Conservation (phyloP, 2,329 filamentous ascomycete genomes). For the Scedosporium minutisporum region DNA sequence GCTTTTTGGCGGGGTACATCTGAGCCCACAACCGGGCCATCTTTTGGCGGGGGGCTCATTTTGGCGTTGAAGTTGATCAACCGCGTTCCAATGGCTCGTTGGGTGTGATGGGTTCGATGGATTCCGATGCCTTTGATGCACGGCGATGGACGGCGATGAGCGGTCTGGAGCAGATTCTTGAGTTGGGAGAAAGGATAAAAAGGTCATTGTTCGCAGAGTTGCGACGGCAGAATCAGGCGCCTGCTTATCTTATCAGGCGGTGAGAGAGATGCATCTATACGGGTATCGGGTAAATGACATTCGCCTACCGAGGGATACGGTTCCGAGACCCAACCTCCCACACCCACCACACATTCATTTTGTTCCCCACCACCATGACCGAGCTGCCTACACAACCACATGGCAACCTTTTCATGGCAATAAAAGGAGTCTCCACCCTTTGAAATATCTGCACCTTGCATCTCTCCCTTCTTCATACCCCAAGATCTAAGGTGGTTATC, state of each 20-base stretch:
- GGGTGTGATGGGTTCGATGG: too few species aligned
- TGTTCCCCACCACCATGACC: background rate
- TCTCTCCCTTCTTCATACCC: background rate
- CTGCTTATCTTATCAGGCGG: slow-evolving; percentile 7
- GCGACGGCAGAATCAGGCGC: background rate
- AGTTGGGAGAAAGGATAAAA: background rate
- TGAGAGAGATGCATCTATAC: background rate
- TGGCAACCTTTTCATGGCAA: too few species aligned
- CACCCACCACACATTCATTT: background rate
- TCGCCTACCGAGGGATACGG: slow-evolving; percentile 5
- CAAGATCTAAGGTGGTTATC: background rate
- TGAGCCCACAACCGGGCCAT: slow-evolving; percentile 43
- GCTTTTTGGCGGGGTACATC: slow-evolving; percentile 59
- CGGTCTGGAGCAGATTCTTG: background rate
- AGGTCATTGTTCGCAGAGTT: background rate
- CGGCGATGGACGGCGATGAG: background rate
- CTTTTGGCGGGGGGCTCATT: slow-evolving; percentile 12
- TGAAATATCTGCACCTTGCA: slow-evolving; percentile 1
- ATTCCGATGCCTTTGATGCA: background rate
- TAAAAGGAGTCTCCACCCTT: background rate
- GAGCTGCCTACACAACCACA: too few species aligned
- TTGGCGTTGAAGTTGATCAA: slow-evolving; percentile 4
- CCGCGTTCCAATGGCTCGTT: too few species aligned
- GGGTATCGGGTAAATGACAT: slow-evolving; percentile 6
- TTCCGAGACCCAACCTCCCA: slow-evolving; percentile 5